A percentile compares a stretch with the other conserved stretches of the same genome.
Conservation (phyloP, 1,284 basidiomycete species). For the Ustanciosporium gigantosporum region DNA sequence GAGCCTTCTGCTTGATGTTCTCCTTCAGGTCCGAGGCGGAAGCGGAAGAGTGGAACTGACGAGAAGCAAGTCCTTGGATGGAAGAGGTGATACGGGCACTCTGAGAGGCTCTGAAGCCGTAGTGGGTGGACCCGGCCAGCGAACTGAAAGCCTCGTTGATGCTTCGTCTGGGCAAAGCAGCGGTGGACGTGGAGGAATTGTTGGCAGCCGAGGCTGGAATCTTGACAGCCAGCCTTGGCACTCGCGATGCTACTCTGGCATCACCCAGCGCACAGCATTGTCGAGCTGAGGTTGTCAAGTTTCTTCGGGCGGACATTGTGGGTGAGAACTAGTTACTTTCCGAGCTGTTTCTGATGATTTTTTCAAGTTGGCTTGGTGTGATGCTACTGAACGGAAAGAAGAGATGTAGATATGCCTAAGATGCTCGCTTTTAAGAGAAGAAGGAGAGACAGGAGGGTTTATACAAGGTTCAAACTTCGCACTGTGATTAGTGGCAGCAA, state of each 20-base stretch:
- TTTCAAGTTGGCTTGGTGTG: no score
- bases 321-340: no score
- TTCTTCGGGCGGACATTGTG: slow-evolving; percentile 4
- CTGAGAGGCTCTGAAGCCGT: no score
- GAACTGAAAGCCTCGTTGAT: slow-evolving; percentile 16
- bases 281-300: slow-evolving; percentile 12
- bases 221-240: slow-evolving; percentile 18
- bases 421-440: no score
- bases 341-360: no score
- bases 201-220: background rate
- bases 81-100: background rate
- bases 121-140: slow-evolving; percentile 25
- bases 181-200: background rate
- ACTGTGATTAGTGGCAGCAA: no score
- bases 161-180: slow-evolving; percentile 8
- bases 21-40: slow-evolving; percentile 11
- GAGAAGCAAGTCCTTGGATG: background rate
- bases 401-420: no score
- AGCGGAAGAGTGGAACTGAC: slow-evolving; percentile 6
- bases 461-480: no score
- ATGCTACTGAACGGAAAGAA: no score
- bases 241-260: slow-evolving; percentile 23
- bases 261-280: slow-evolving; percentile 17
- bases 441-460: no score
- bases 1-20: slow-evolving; percentile 5